Conservation (phyloP, 1,284 basidiomycete genomes). For the Pseudozyma flocculosa region DNA sequence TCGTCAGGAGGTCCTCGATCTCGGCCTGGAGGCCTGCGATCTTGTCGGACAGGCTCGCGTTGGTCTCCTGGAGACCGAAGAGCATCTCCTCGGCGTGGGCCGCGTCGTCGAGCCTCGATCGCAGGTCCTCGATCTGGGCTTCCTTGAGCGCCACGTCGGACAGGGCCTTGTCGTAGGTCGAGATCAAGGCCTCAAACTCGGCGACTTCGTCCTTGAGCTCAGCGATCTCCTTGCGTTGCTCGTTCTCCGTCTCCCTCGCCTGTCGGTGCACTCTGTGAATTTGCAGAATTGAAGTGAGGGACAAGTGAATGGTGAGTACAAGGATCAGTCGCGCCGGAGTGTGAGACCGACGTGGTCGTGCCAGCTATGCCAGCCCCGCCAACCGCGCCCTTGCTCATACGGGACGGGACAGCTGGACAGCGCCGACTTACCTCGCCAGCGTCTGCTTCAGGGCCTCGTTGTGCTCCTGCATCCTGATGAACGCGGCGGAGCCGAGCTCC, state of each 20-base stretch:
- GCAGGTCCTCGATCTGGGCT: constrained; percentile 87
- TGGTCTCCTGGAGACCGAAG: constrained; percentile 90
- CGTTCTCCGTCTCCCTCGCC: constrained; percentile 75
- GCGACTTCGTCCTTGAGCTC: constrained; percentile 85
- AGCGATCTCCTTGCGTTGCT: constrained; percentile 75
- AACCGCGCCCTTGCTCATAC: too few species aligned
- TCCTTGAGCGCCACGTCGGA: constrained; percentile 60
- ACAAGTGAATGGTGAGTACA: too few species aligned
- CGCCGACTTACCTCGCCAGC: constrained; percentile 65
- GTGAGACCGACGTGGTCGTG: too few species aligned
- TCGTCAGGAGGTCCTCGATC: constrained; percentile 91
- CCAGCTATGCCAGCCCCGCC: too few species aligned
- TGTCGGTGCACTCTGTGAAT: constrained; percentile 78
- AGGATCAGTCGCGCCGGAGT: too few species aligned
- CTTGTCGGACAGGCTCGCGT: constrained; percentile 74
- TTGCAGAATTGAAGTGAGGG: too few species aligned
- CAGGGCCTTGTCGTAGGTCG: constrained; percentile 21
- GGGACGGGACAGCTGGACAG: too few species aligned
- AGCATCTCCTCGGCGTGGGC: constrained; percentile 94
- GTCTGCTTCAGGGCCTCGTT: constrained; percentile 94
- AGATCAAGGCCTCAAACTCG: constrained; percentile 69
- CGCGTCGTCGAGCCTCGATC: constrained; percentile 90
- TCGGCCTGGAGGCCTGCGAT: constrained; percentile 91
- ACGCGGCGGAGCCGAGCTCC: constrained; percentile 20
- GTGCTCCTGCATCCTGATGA: constrained; percentile 88